These are phyloP conservation scores for Isoetes engelmannii DNA, from an alignment of 83 land plant genomes.

Conservation along the genomic window DNA sequence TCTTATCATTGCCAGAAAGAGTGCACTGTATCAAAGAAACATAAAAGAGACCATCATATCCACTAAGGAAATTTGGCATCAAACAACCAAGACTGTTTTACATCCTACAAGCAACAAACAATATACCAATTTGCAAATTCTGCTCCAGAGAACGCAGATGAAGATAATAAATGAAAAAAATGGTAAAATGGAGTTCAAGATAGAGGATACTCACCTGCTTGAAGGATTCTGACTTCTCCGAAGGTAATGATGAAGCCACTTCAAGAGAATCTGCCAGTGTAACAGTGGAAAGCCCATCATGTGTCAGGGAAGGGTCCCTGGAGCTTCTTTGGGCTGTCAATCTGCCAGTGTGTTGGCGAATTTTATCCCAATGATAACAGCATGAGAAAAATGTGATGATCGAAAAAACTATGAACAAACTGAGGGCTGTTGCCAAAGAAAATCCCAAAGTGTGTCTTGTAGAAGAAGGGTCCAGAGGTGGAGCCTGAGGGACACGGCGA, in stretches of 20 bases:
- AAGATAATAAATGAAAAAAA: not conserved
- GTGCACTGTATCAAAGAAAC: not conserved
- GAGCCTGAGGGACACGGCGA: conserved; percentile 11
- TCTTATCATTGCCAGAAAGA: not conserved
- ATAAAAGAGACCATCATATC: not conserved
- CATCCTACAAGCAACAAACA: not conserved
- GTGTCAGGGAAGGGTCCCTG: not conserved
- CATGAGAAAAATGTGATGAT: conserved; percentile 16
- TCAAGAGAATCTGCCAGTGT: not conserved
- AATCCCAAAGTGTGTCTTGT: conserved; percentile 17
- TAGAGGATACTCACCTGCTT: not conserved
- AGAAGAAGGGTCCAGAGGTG: not conserved
- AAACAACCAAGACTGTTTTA: not conserved
- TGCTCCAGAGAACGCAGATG: not conserved
- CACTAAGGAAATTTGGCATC: not conserved
- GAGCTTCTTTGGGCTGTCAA: not conserved
- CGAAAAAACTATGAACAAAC: conserved; percentile 16
- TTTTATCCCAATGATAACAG: conserved; percentile 21
- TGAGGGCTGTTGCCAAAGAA: conserved; percentile 15
- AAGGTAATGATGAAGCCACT: not conserved
- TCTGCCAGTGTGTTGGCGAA: conserved; percentile 11
- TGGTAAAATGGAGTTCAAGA: not conserved
- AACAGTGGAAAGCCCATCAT: not conserved
- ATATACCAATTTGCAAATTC: not conserved
- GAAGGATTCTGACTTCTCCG: not conserved